Evolutionary conservation across 2,329 filamentous ascomycete genomes (phyloP), one percentile per base, ranked within the genome.

Genomic region (Sporothrix brunneoviolacea): DNA sequence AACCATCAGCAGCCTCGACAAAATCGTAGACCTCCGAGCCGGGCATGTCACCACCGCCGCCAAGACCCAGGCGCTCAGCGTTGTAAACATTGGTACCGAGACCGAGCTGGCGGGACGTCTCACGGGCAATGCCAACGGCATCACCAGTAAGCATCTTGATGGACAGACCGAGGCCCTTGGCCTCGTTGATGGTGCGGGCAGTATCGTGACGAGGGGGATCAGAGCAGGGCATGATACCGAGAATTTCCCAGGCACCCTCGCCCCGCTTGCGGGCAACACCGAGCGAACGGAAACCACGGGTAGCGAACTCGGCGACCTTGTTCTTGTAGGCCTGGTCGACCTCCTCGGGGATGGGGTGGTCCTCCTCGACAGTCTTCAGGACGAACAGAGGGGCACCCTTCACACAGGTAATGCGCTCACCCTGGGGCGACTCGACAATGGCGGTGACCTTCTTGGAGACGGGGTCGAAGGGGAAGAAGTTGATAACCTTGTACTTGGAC

Each of bases 81-180:
- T 95, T 93, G 77, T 94, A 95, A 62, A 95, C 83, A 70, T 95
- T 95, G 64, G 88, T 93, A 63, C 89, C 89, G 54, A 95, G 84
- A 74, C 89, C 88, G 58, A 95, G 85, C 71, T 93, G 88, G 63
- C 88, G 87, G 49, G 88, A 93, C 60, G 88, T 94, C 71, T 95
- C 89, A 74, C 87, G 84, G 61, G 89, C 89, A 67, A 95, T 95
- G 69, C 88, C 90, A 65, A 95, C 89, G 59, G 90, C 88, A 66
- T 95, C 89, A 79, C 89, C 89, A 71, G 90, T 95, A 73, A 95
- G 80, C 88, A 95, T 95, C 79, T 95, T 95, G 72, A 95, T 90
- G 60, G 86, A 90, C 55, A 95, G 77, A 76, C 89, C 89, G 53
- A 95, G 82, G 57, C 75, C 79, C 77, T 93, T 91, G 64, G 89